Conservation (phyloP, 352 stramenopile genomes). For the Phytopythium boreale region DNA sequence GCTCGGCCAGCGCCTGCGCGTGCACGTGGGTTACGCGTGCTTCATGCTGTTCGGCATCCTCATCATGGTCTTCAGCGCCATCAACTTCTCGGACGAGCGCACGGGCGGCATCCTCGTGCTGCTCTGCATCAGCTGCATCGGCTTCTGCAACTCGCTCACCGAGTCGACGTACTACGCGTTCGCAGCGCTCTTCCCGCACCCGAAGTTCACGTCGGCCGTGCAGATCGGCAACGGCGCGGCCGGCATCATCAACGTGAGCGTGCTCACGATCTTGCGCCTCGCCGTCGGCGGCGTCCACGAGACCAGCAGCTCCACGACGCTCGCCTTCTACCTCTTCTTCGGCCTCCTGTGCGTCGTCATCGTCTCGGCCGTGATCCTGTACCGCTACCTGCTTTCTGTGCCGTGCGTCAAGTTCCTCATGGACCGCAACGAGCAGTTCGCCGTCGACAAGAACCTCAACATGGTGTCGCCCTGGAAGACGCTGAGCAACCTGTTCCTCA, state of each 20-base stretch:
- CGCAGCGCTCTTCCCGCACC: constrained; percentile 43
- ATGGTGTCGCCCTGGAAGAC: constrained; percentile 17
- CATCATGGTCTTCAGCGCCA: constrained; percentile 40
- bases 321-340: constrained; percentile 54
- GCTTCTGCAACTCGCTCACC: constrained; percentile 42
- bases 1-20: constrained; percentile 23
- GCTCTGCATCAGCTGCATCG: constrained; percentile 34
- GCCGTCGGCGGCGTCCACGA: constrained; percentile 30
- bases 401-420: constrained; percentile 39
- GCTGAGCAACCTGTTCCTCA: constrained; percentile 31
- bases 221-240: constrained; percentile 46
- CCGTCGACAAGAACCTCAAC: constrained; percentile 21
- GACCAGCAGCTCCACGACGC: constrained; percentile 19
- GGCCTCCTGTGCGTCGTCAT: constrained; percentile 34
- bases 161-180: constrained; percentile 47
- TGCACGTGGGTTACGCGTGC: constrained; percentile 30
- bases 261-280: constrained; percentile 39
- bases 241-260: constrained; percentile 42
- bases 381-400: constrained; percentile 22
- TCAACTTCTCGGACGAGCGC: constrained; percentile 29
- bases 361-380: constrained; percentile 29
- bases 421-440: constrained; percentile 29
- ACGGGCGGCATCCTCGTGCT: constrained; percentile 40
- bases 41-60: constrained; percentile 28
- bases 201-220: constrained; percentile 53